Conservation (phyloP, 306 rosid species). For the Alnus rubra region DNA sequence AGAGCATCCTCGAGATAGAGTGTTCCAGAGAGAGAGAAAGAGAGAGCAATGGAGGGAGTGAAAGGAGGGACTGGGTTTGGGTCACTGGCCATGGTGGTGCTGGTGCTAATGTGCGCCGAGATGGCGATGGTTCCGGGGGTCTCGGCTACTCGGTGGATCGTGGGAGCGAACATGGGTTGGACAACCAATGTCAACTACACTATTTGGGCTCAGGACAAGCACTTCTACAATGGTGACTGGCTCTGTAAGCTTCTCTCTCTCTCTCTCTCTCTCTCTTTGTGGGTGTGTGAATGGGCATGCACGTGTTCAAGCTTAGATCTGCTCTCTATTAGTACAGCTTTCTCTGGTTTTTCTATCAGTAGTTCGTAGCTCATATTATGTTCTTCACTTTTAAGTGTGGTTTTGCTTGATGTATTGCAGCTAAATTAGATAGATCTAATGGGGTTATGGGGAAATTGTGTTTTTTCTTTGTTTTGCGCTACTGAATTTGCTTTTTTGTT, state of each 20-base stretch:
- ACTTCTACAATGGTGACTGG: constrained; percentile 94
- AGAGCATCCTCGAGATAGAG: constrained; percentile 30
- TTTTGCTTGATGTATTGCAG: constrained; percentile 7
- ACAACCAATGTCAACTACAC: constrained; percentile 69
- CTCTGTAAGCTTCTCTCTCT: constrained; percentile 57
- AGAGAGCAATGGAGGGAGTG: constrained; percentile 44
- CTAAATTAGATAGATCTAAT: constrained; percentile 42
- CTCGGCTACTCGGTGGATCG: constrained; percentile 56
- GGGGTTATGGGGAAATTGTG: constrained; percentile 8
- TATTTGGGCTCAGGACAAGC: constrained; percentile 62
- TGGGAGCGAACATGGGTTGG: constrained; percentile 79
- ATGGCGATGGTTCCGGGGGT: constrained; percentile 53
- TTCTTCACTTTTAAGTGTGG: constrained; percentile 1
- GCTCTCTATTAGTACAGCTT: background rate
- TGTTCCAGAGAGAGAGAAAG: constrained; percentile 32
- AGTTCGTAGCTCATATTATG: background rate
- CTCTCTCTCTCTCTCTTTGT: background rate
- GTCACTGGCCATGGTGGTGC: constrained; percentile 35
- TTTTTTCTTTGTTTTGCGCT: background rate
- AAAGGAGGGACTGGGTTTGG: constrained; percentile 28
- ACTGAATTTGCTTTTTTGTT: background rate
- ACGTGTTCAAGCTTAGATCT: constrained; percentile 26
- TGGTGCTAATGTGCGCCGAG: constrained; percentile 28
- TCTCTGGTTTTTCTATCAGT: background rate
- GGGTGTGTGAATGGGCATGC: background rate